A percentile compares a stretch with the other conserved stretches of the same genome.
Evolutionary conservation across 2,329 filamentous ascomycete species (phyloP).

Genomic region (Colletotrichum sp.): DNA sequence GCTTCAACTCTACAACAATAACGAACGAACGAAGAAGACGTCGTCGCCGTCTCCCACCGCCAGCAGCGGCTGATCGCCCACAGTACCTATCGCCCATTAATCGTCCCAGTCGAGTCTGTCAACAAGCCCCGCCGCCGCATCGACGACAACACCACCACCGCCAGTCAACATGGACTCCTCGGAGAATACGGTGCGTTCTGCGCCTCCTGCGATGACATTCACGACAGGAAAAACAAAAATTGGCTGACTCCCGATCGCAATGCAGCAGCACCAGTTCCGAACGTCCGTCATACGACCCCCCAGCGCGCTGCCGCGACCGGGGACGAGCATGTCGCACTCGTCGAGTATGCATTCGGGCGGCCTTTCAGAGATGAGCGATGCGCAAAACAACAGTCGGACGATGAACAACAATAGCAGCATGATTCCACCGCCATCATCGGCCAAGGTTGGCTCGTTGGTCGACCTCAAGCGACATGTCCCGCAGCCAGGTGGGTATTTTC

Average conservation of each 20-base stretch:
- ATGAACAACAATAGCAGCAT: constrained; percentile 39
- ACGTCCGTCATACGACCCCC: constrained; percentile 26
- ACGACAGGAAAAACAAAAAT: not conserved
- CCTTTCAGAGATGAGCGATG: constrained; percentile 62
- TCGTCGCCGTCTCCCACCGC: constrained; percentile 28
- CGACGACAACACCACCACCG: constrained; percentile 27
- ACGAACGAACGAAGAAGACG: not conserved
- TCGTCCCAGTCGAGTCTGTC: constrained; percentile 9
- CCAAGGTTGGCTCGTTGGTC: constrained; percentile 33
- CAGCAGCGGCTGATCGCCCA: constrained; percentile 34
- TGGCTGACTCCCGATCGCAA: not conserved
- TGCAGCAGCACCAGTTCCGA: constrained; percentile 19
- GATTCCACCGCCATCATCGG: constrained; percentile 37
- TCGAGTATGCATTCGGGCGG: constrained; percentile 32
- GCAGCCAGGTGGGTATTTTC: constrained; percentile 44
- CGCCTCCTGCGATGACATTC: not conserved
- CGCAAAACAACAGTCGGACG: constrained; percentile 63
- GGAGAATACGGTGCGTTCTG: constrained; percentile 37
- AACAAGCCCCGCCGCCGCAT: constrained; percentile 10
- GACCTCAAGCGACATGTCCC: constrained; percentile 56
- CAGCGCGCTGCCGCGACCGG: constrained; percentile 24
- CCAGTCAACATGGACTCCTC: constrained; percentile 38
- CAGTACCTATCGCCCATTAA: constrained; percentile 37
- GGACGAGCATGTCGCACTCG: not conserved
- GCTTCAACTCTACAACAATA: constrained; percentile 24